phyloP scores from a whole-genome alignment of 2,329 filamentous ascomycete species.

The Pestalotiopsis sp. region DNA sequence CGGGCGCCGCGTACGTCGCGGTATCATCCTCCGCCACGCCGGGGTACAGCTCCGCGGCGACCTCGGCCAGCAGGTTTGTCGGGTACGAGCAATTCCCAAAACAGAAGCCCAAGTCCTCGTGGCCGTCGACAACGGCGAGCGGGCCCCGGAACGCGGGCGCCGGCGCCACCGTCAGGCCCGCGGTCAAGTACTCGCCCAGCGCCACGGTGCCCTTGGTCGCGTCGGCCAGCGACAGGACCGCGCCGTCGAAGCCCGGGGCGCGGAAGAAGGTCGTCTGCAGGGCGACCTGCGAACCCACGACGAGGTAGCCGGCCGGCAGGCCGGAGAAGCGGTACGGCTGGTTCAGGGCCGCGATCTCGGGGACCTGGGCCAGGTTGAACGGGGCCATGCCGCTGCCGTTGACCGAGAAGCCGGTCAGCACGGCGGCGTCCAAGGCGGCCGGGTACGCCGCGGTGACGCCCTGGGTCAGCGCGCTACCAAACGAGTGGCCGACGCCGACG shows the following conservation, averaged over 20 bases:
- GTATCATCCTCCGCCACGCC: not conserved
- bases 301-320: constrained; percentile 20
- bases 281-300: constrained; percentile 18
- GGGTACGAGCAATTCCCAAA: constrained; percentile 24
- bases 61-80: constrained; percentile 15
- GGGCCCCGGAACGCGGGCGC: constrained; percentile 22
- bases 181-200: constrained; percentile 22
- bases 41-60: not conserved
- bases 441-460: constrained; percentile 46
- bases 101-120: constrained; percentile 26
- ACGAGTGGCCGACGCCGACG: constrained; percentile 66
- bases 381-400: constrained; percentile 17
- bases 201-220: constrained; percentile 24
- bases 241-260: constrained; percentile 20
- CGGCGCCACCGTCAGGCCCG: constrained; percentile 20
- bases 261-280: constrained; percentile 25
- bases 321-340: constrained; percentile 20
- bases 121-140: constrained; percentile 24
- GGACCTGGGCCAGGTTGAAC: constrained; percentile 22
- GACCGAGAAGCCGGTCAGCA: constrained; percentile 59
- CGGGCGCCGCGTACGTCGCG: not conserved
- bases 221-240: constrained; percentile 20
- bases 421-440: constrained; percentile 54
- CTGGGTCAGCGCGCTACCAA: constrained; percentile 62
- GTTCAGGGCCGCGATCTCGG: not conserved